Evolutionary conservation across 805 yeast species (phyloP).

Genomic region (Wickerhamiella kurtzmanii): DNA sequence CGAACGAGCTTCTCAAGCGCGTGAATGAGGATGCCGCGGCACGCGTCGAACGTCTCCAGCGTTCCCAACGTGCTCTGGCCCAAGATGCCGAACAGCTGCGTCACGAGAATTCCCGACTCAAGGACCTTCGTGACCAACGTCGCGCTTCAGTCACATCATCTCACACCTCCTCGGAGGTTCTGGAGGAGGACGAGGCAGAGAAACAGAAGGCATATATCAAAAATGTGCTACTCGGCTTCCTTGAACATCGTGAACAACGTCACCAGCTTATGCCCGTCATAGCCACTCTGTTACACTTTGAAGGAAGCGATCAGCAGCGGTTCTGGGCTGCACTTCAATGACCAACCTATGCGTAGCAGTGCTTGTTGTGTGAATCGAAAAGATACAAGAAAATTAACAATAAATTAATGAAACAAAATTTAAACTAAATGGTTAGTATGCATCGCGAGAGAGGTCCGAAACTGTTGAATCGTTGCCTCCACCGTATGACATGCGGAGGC

Average conservation of each 20-base stretch:
- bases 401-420: constrained; percentile 28
- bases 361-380: no score
- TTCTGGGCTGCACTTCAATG: constrained; percentile 37
- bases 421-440: background rate
- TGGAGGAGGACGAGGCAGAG: constrained; percentile 9
- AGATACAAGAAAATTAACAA: constrained; percentile 34
- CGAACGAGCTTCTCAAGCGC: constrained; percentile 23
- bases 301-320: constrained; percentile 58
- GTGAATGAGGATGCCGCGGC: constrained; percentile 27
- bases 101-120: constrained; percentile 14
- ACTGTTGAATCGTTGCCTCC: background rate
- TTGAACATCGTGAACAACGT: constrained; percentile 89
- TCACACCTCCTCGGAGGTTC: background rate
- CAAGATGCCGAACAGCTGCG: constrained; percentile 25
- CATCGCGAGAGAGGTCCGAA: background rate
- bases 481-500: constrained; percentile 5
- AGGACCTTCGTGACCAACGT: constrained; percentile 8
- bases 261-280: constrained; percentile 74
- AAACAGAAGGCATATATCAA: constrained; percentile 64
- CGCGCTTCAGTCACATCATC: background rate
- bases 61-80: constrained; percentile 23
- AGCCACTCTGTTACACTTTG: constrained; percentile 56
- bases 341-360: no score
- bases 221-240: constrained; percentile 79
- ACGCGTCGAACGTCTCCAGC: constrained; percentile 26